Percentiles rank a stretch among this genome's conserved stretches.
Conservation (phyloP, 495 filamentous ascomycete genomes). For the Sabuloglossum arenarium region DNA sequence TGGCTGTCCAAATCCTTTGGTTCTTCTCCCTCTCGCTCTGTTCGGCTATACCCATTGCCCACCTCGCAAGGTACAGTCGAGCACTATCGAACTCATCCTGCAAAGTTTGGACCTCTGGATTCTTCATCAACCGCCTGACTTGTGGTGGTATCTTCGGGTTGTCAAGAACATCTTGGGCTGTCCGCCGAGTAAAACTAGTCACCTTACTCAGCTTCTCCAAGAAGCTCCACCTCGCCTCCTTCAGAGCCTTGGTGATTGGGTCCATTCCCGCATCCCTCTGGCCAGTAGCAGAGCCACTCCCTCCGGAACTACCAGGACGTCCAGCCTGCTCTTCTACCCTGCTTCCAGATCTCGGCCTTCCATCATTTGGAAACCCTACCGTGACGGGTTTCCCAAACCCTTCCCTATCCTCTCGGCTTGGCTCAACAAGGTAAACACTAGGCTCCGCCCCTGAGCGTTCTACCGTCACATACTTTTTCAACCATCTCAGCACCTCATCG, state of each 20-base stretch:
- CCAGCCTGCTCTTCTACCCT: constrained; percentile 17
- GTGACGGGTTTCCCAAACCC: constrained; percentile 45
- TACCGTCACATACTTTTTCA: constrained; percentile 61
- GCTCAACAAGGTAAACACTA: constrained; percentile 80
- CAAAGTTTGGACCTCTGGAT: constrained; percentile 85
- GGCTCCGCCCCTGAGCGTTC: constrained; percentile 68
- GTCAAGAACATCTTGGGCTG: constrained; percentile 77
- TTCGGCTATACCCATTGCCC: constrained; percentile 97
- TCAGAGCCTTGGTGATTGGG: constrained; percentile 80
- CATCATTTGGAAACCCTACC: constrained; percentile 19
- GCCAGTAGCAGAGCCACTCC: constrained; percentile 10
- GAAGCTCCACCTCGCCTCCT: constrained; percentile 90
- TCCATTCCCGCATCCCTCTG: constrained; percentile 67
- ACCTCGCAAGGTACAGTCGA: constrained; percentile 76
- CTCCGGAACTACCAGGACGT: constrained; percentile 13
- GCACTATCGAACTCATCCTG: constrained; percentile 96
- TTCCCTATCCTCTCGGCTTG: constrained; percentile 58
- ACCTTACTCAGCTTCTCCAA: constrained; percentile 91
- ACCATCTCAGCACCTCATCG: constrained; percentile 84
- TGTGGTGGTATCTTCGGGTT: constrained; percentile 77
- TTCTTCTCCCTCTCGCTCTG: constrained; percentile 75
- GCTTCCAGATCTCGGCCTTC: constrained; percentile 11
- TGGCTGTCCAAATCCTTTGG: constrained; percentile 77
- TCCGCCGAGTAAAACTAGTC: constrained; percentile 80
- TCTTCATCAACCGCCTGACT: constrained; percentile 62